Base-by-base conservation (phyloP, 2,329 filamentous ascomycete species). In the Colletotrichum gloeosporioides region DNA sequence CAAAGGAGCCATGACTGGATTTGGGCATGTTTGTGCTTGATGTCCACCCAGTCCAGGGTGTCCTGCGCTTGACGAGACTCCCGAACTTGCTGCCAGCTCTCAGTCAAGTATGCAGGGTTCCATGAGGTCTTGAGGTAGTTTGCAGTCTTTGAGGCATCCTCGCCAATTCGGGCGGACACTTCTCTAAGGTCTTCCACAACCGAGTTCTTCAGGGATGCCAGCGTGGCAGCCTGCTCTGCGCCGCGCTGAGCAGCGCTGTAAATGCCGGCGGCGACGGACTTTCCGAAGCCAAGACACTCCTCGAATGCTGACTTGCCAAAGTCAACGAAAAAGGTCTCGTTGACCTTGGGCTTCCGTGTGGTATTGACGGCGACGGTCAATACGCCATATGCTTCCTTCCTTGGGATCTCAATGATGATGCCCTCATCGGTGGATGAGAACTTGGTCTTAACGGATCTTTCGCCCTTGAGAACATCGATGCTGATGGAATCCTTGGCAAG, bases 251-350 rank as follows among this genome's bases (percentile, higher is more conserved):
- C 82, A 65, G 82, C 83, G 59, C 85, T 84, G 10, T 83, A 84
- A 9, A 90, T 80, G 57, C 85, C 85, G 57, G 87, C 85, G 16
- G 87, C 84, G 5, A 89, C 82, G 16, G 85, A 81, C 74, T 85
- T 86, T 25, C 88, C 87, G 9, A 84, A 85, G 71, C 89, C 88
- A 8, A 89, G 77, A 16, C 85, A 86, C 53, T 87, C 86, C 15
- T 84, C 85, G 57, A 90, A 81, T 18, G 86, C 82, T 27, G 87
- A 84, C 80, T 84, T 88, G 63, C 91, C 90, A 82, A 93, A 92
- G 81, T 92, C 89, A 34, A 93, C 84, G 53, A 89, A 87, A 81
- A 93, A 91, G 1, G 89, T 89, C 83, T 93, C 91, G 79, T 90
- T 90, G 77, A 93, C 87, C 81, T 88, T 90, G 29, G 92, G 92